Evolutionary conservation across 108 stramenopile genomes (phyloP).

Genomic region (Cyclotella sp.): DNA sequence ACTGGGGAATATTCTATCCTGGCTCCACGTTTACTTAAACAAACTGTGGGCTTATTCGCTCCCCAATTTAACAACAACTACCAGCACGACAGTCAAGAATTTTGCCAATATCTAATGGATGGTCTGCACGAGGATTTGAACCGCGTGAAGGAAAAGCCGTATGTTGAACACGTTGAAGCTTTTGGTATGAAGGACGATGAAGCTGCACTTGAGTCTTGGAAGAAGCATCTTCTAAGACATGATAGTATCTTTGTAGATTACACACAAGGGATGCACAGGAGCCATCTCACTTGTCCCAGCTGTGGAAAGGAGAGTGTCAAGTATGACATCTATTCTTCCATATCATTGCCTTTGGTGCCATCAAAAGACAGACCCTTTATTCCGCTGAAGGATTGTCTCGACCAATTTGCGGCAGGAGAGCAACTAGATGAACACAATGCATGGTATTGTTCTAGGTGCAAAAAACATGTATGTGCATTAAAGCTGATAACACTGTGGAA

Average conservation of each 20-base stretch:
- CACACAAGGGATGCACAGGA: slow-evolving; percentile 89
- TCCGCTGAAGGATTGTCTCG: slow-evolving; percentile 72
- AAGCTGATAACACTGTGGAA: slow-evolving; percentile 87
- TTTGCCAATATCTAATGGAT: slow-evolving; percentile 89
- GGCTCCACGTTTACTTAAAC: slow-evolving; percentile 85
- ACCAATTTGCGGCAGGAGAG: slow-evolving; percentile 82
- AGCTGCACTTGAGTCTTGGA: slow-evolving; percentile 88
- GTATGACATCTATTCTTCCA: slow-evolving; percentile 90
- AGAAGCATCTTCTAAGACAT: slow-evolving; percentile 81
- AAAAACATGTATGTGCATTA: slow-evolving; percentile 82
- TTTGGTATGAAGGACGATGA: slow-evolving; percentile 85
- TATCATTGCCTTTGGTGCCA: slow-evolving; percentile 78
- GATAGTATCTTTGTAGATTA: slow-evolving; percentile 88
- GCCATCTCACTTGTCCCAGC: slow-evolving; percentile 85
- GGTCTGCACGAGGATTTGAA: slow-evolving; percentile 87
- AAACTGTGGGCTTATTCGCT: slow-evolving; percentile 78
- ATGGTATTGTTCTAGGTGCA: slow-evolving; percentile 84
- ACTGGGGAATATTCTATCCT: slow-evolving; percentile 73
- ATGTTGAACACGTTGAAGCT: slow-evolving; percentile 91
- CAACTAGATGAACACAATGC: slow-evolving; percentile 87
- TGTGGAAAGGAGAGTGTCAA: slow-evolving; percentile 88
- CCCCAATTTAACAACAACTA: slow-evolving; percentile 92
- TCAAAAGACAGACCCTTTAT: slow-evolving; percentile 59
- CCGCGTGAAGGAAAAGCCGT: slow-evolving; percentile 80
- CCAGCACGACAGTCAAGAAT: slow-evolving; percentile 94